Evolutionary conservation across 768 basidiomycete species (phyloP), one percentile per base, ranked within the genome.

Genomic region (Inosperma sp.): DNA sequence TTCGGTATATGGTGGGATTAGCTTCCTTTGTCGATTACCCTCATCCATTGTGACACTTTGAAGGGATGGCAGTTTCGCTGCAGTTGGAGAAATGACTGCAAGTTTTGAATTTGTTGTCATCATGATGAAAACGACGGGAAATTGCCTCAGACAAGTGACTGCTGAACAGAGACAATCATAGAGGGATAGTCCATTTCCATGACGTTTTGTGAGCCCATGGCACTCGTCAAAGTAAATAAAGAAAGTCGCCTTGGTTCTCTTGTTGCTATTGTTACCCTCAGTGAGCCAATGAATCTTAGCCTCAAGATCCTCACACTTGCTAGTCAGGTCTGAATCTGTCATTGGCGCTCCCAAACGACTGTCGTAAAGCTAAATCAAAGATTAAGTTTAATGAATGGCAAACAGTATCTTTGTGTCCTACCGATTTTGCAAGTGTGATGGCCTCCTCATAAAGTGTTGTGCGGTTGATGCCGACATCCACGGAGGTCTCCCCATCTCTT

Each of bases 181-280:
- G 0, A 44, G 17, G 5, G 42, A 29, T 7, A 5, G 12, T 31
- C n/a, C 43, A 23, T 5, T 26, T 12, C 0, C 7, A 27, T 33
- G 44, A 33, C 7, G 42, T 21, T 13, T n/a, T 4, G 30, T 46
- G 19, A 46, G 44, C 12, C 1, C 2, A 33, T 46, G 44, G 10
- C 29, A 34, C 30, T 46, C 44, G 21, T 45, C 44, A 7, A 45
- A 45, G 30, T 45, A 45, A 6, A 45, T n/a, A 9, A 45, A 30
- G 21, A 45, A 30, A 29, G 26, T 31, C 9, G 29, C 29, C 29
- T 31, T 12, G 1, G 5, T 45, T 12, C 16, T 16, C 8, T 31
- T 45, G 14, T 31, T 13, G 13, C 12, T 13, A 10, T 45, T 44
- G 42, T 23, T 7, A 7, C 21, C 41, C 8, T 27, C 12, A 22